These are phyloP conservation scores for Ustanciosporium gigantosporum DNA, from an alignment of 1,284 basidiomycete genomes.

Conservation along the genomic window DNA sequence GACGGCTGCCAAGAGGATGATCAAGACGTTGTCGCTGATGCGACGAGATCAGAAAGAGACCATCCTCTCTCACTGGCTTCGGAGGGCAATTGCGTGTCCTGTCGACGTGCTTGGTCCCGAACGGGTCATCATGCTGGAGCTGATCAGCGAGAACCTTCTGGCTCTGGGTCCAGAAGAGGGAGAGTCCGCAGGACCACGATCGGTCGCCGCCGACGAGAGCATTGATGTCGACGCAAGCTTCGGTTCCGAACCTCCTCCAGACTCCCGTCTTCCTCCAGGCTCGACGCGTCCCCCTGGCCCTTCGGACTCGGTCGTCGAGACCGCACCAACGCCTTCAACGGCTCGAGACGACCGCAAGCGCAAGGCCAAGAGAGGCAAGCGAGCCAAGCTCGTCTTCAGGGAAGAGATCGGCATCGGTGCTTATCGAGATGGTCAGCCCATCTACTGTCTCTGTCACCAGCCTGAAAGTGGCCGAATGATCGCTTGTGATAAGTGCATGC, in stretches of 20 bases:
- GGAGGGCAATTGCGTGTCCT: constrained; percentile 40
- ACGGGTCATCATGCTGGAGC: constrained; percentile 33
- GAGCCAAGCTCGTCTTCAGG: constrained; percentile 57
- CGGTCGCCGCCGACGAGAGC: constrained; percentile 11
- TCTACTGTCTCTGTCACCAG: constrained; percentile 58
- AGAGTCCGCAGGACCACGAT: constrained; percentile 3
- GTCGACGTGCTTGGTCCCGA: constrained; percentile 44
- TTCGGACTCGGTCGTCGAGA: too few relatives aligned
- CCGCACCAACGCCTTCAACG: constrained; percentile 21
- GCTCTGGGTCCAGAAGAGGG: constrained; percentile 5
- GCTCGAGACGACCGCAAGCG: constrained; percentile 32
- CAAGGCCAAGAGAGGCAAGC: constrained; percentile 51
- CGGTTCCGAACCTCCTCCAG: background rate
- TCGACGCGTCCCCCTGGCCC: constrained; percentile 6
- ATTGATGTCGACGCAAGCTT: constrained; percentile 1
- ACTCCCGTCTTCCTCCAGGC: background rate
- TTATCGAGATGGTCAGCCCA: constrained; percentile 27
- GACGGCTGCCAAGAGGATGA: constrained; percentile 38
- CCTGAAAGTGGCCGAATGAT: constrained; percentile 55
- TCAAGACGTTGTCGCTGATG: constrained; percentile 44
- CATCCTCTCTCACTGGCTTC: constrained; percentile 36
- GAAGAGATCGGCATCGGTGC: constrained; percentile 51
- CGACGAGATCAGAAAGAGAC: constrained; percentile 25
- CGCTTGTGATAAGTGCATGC: constrained; percentile 58
- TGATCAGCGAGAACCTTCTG: constrained; percentile 23